These are phyloP conservation scores for Globisporangium polare DNA, from an alignment of 352 stramenopile species.

Conservation along the genomic window DNA sequence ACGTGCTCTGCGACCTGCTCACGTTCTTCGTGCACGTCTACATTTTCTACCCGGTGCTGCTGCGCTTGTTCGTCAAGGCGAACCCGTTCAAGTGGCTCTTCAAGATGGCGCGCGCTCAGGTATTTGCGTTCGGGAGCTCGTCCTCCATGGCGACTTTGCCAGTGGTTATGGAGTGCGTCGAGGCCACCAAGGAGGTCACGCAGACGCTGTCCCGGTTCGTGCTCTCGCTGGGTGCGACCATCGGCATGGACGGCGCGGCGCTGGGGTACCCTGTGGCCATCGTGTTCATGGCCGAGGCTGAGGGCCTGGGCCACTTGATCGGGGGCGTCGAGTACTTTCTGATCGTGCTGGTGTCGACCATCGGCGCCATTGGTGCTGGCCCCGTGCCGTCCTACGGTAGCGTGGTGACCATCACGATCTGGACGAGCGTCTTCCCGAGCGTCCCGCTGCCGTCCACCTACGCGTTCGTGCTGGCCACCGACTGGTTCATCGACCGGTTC, in stretches of 20 bases:
- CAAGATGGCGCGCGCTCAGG: constrained; percentile 44
- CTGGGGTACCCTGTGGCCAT: constrained; percentile 27
- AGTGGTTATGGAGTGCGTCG: constrained; percentile 64
- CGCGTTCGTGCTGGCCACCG: constrained; percentile 50
- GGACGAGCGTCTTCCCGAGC: constrained; percentile 21
- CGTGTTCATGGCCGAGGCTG: constrained; percentile 33
- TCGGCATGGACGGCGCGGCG: constrained; percentile 29
- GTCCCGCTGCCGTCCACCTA: constrained; percentile 41
- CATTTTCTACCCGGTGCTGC: constrained; percentile 23
- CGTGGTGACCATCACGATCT: constrained; percentile 29
- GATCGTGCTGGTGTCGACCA: constrained; percentile 22
- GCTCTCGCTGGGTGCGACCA: constrained; percentile 55
- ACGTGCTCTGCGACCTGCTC: constrained; percentile 15
- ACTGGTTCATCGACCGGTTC: constrained; percentile 61
- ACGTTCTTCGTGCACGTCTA: constrained; percentile 15
- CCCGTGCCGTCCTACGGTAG: constrained; percentile 20
- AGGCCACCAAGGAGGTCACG: constrained; percentile 53
- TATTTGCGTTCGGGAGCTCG: constrained; percentile 70
- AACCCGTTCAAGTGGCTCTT: constrained; percentile 42
- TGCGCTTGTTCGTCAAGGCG: constrained; percentile 14
- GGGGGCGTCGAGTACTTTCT: constrained; percentile 17
- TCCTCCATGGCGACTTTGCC: constrained; percentile 75
- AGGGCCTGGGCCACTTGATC: constrained; percentile 20
- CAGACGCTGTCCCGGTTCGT: constrained; percentile 54
- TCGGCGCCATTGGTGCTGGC: constrained; percentile 19